These are phyloP conservation scores for Neonectria magnoliae DNA, from an alignment of 2,329 filamentous ascomycete species.

Conservation along the genomic window DNA sequence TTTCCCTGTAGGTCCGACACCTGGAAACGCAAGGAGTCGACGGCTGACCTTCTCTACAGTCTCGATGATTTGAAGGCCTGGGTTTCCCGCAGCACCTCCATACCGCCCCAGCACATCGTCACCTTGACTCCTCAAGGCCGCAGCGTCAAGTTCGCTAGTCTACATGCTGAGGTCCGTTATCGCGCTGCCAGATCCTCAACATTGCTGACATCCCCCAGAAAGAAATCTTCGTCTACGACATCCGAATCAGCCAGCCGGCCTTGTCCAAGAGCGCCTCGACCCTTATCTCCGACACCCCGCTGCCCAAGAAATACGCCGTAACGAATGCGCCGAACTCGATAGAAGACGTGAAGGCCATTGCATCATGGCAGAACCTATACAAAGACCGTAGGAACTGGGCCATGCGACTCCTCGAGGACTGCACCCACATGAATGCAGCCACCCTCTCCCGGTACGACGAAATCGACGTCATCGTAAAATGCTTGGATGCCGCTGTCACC, in stretches of 20 bases:
- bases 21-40: neutral
- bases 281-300: conserved; percentile 59
- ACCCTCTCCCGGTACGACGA: conserved; percentile 75
- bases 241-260: conserved; percentile 72
- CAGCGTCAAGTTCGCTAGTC: conserved; percentile 81
- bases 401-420: conserved; percentile 73
- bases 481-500: conserved; percentile 83
- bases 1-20: conserved; percentile 68
- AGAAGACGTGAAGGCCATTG: conserved; percentile 79
- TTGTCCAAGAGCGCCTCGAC: conserved; percentile 56
- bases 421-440: conserved; percentile 69
- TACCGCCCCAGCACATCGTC: conserved; percentile 83
- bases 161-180: conserved; percentile 77
- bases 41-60: conserved; percentile 53
- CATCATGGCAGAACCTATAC: conserved; percentile 91
- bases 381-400: conserved; percentile 85
- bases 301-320: conserved; percentile 65
- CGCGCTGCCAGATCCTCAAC: conserved; percentile 7
- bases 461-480: conserved; percentile 80
- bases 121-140: conserved; percentile 86
- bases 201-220: conserved; percentile 61
- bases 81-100: conserved; percentile 78
- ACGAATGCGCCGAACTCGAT: conserved; percentile 84
- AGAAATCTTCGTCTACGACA: conserved; percentile 93
- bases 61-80: conserved; percentile 87